Evolutionary conservation across 768 basidiomycete genomes (phyloP).

Genomic region (Lentinus tigrinus): DNA sequence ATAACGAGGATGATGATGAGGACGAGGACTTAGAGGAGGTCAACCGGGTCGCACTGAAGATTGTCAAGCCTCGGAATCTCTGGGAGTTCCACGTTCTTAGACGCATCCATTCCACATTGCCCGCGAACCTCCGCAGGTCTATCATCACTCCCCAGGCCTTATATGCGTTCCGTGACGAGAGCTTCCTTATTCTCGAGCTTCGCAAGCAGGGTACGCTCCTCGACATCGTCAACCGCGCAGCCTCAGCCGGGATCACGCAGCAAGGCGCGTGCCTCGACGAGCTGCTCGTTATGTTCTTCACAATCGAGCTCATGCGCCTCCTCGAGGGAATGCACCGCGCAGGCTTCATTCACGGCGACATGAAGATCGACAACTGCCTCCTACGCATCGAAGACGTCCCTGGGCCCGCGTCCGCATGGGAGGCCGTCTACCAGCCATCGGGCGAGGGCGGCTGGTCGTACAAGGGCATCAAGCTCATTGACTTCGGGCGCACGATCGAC

Average conservation of each 20-base stretch:
- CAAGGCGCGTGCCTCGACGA: conserved; percentile 87
- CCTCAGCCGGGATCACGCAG: conserved; percentile 71
- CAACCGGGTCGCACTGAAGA: conserved; percentile 80
- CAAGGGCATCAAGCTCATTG: conserved; percentile 92
- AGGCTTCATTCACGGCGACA: conserved; percentile 95
- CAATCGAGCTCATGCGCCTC: conserved; percentile 81
- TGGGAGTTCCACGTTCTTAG: conserved; percentile 94
- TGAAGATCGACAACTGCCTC: conserved; percentile 99
- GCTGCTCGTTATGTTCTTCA: conserved; percentile 92
- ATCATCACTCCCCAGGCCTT: conserved; percentile 77
- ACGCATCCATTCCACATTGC: conserved; percentile 69
- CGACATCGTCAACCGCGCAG: conserved; percentile 86
- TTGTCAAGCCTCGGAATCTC: conserved; percentile 81
- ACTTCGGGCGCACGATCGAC: conserved; percentile 96
- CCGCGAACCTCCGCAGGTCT: conserved; percentile 55
- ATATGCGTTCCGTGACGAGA: conserved; percentile 87
- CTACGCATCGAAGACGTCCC: conserved; percentile 84
- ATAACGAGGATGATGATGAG: conserved; percentile 45
- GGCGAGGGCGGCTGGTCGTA: conserved; percentile 83
- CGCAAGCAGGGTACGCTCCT: conserved; percentile 92
- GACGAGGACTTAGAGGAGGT: conserved; percentile 54
- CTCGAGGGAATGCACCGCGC: conserved; percentile 78
- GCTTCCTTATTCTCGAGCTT: conserved; percentile 83
- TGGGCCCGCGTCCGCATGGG: conserved; percentile 68
- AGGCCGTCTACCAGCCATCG: conserved; percentile 67